Evolutionary conservation across 2,329 filamentous ascomycete genomes (phyloP), one percentile per base, ranked within the genome.

Genomic region (Pseudogymnoascus sp.): DNA sequence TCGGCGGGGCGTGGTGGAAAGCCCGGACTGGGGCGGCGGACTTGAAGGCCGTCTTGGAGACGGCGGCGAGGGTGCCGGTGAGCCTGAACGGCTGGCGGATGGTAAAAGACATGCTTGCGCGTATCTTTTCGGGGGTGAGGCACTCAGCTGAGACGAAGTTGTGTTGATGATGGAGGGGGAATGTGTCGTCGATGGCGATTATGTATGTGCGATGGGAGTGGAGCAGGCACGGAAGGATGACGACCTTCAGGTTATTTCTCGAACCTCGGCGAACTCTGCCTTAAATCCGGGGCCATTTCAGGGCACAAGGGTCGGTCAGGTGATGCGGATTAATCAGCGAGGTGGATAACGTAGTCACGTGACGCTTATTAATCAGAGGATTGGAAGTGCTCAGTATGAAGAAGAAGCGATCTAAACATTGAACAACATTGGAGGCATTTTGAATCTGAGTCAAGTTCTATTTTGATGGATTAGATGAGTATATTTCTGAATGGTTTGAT

Each of bases 71-170:
- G 37, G 80, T 79, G 64, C 80, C 76, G 47, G 83, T 77, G 65
- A 88, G 76, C 71, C 83, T 80, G 68, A 88, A 86, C 15, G 86
- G 85, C 66, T 83, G 82, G 71, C 83, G 79, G 66, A 87, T 76
- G 61, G 85, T 74, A 72, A 85, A 87, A 62, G 85, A 82, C 86
- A 88, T 89, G 66, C 65, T 77, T 62, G 36, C 43, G 59, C 47
- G 47, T 53, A 53, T 53, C 47, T 20, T 58, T 36, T 58, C 33
- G 33, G 57, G 6, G 33, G 33, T 38, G 57, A 58, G 57, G 57
- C 57, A 58, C 57, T 58, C 57, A 39, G 37, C 37, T 58, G 57
- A 58, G 57, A 58, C 38, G 12, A 8, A 53, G 3, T 30, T 7
- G 9, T 33, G 47, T 20, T 53, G 47, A 33, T 33, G 28, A 53